Evolutionary conservation across 2,329 filamentous ascomycete species (phyloP), one percentile per base, ranked within the genome.

Genomic region (Orbilia blumenaviensis): DNA sequence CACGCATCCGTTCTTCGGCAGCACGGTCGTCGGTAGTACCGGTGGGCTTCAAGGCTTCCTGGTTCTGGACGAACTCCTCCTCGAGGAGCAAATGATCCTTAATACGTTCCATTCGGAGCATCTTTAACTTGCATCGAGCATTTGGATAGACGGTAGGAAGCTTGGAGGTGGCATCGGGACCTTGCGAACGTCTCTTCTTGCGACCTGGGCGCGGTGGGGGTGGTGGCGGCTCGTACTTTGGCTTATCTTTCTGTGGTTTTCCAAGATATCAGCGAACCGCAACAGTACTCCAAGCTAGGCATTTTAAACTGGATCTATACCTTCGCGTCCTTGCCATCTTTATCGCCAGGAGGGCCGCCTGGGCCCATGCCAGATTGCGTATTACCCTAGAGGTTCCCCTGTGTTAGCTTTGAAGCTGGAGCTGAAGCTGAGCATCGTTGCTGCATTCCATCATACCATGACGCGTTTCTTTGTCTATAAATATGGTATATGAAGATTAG

Each of bases 51-150:
- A 97, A 86, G 50, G 93, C 92, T 85, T 99, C 95, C 85, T 99
- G 95, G 84, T 99, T 99, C 86, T 98, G 94, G 78, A 99, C 95
- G 80, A 97, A 99, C 84, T 99, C 95, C 83, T 99, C 95, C 83
- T 99, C 95, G 29, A 99, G 89, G 78, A 99, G 86, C 77, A 99
- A 87, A 82, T 99, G 95, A 83, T 99, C 95, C 86, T 99, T 96
- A 81, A 98, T 93, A 82, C 95, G 91, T 86, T 99, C 95, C 95
- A 99, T 97, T 81, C 95, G 92, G 75, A 99, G 89, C 78, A 98
- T 93, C 80, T 94, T 90, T 80, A 99, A 88, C 87, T 99, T 99
- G 88, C 95, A 99, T 87, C 95, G 90, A 80, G 94, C 95, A 60
- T 94, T 98, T 68, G 95, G 95, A 83, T 92, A 97, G 83, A 99